Conservation (phyloP, 2,329 filamentous ascomycete species). For the Remersonia thermophila region DNA sequence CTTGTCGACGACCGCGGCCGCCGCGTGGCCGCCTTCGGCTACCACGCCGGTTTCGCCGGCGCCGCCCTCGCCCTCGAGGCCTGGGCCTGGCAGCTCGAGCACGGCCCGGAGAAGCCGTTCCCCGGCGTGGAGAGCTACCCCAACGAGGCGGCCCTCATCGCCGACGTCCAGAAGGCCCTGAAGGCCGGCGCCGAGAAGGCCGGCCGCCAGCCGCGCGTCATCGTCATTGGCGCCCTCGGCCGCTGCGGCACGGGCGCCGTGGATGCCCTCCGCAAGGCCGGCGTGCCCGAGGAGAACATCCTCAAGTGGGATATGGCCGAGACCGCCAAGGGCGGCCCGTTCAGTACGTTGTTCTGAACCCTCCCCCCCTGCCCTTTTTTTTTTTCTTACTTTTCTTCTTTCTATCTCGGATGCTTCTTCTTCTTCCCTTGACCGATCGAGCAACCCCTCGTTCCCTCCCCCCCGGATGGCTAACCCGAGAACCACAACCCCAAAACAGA, state of each 20-base stretch:
- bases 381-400: no score
- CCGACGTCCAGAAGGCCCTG: slow-evolving; percentile 60
- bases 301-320: slow-evolving; percentile 63
- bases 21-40: slow-evolving; percentile 60
- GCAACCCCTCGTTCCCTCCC: no score
- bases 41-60: slow-evolving; percentile 64
- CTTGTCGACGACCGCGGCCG: slow-evolving; percentile 56
- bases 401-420: no score
- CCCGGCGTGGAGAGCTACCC: slow-evolving; percentile 56
- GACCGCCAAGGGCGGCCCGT: slow-evolving; percentile 64
- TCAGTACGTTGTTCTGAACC: slow-evolving; percentile 29
- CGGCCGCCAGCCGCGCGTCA: slow-evolving; percentile 56
- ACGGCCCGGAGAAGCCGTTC: slow-evolving; percentile 37
- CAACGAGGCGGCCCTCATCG: slow-evolving; percentile 62
- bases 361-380: neutral
- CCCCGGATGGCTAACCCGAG: no score
- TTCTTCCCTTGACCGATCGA: no score
- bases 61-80: slow-evolving; percentile 64
- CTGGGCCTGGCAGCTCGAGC: slow-evolving; percentile 70
- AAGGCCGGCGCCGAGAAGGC: slow-evolving; percentile 50
- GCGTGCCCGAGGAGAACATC: slow-evolving; percentile 57
- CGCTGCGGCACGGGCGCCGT: slow-evolving; percentile 78
- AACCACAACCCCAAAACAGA: no score
- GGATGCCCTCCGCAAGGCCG: slow-evolving; percentile 63
- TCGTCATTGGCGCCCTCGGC: slow-evolving; percentile 76